Evolutionary conservation across 2,329 filamentous ascomycete species (phyloP).

Genomic region (Botrytis aclada): DNA sequence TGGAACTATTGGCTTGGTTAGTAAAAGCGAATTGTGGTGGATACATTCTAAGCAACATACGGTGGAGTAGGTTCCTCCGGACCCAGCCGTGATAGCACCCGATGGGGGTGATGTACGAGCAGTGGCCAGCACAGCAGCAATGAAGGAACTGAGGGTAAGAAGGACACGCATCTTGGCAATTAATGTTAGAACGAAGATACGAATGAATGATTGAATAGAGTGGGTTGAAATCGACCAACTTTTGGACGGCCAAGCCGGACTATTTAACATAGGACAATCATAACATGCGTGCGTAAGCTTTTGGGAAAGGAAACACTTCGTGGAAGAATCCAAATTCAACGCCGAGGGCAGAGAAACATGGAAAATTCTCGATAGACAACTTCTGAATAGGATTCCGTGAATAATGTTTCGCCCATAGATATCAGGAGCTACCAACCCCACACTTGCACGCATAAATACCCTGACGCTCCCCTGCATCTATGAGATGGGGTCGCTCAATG

Average conservation of each 20-base stretch:
- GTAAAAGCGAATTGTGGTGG: not conserved
- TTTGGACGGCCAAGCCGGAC: not conserved
- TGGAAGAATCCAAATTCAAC: conserved; percentile 5
- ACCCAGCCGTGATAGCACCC: conserved; percentile 47
- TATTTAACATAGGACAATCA: conserved; percentile 7
- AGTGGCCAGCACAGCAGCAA: conserved; percentile 31
- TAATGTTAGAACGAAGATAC: not conserved
- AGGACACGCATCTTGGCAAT: conserved; percentile 31
- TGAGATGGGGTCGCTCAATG: not conserved
- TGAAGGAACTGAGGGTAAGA: conserved; percentile 30
- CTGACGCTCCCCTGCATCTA: not conserved
- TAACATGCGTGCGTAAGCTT: not conserved
- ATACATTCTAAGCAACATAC: conserved; percentile 29
- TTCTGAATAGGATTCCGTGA: not conserved
- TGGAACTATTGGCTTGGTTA: conserved; percentile 40
- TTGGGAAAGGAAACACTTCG: too few relatives aligned
- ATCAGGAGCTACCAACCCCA: conserved; percentile 15
- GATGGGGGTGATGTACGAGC: conserved; percentile 44
- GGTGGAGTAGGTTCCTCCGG: conserved; percentile 45
- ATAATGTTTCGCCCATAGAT: not conserved
- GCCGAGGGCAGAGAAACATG: not conserved
- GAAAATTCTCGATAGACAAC: not conserved
- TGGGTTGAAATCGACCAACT: not conserved
- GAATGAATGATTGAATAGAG: not conserved
- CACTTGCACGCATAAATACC: not conserved